phyloP scores from a whole-genome alignment of 345 rosid genomes.

The Angophora floribunda region DNA sequence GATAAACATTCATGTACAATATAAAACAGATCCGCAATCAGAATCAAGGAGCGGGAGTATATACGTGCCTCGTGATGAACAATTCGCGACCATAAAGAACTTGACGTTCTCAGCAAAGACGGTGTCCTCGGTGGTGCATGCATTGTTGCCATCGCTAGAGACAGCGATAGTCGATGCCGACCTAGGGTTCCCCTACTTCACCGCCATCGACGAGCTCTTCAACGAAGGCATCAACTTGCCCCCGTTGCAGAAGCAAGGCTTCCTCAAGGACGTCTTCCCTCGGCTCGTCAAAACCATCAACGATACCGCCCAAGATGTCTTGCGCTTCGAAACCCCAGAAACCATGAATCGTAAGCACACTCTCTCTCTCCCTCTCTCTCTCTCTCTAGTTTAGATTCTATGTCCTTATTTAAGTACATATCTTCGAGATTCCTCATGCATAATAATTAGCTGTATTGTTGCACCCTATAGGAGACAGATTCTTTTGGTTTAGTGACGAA shows the following conservation, averaged over 20 bases:
- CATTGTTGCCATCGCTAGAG: conserved; percentile 41
- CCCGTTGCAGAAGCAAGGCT: conserved; percentile 15
- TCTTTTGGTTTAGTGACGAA: conserved; percentile 75
- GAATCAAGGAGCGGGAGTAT: conserved; percentile 29
- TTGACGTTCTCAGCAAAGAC: conserved; percentile 51
- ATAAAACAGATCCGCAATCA: conserved; percentile 28
- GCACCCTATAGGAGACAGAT: conserved; percentile 39
- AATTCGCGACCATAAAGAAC: conserved; percentile 44
- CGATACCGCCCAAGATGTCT: conserved; percentile 21
- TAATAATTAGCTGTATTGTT: neutral
- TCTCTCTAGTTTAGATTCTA: neutral
- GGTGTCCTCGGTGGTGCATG: conserved; percentile 42
- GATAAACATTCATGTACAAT: neutral
- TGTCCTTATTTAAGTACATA: neutral
- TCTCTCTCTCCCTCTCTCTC: neutral
- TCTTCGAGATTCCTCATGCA: neutral
- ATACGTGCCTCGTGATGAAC: conserved; percentile 81
- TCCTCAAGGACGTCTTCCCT: conserved; percentile 34
- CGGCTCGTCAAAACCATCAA: conserved; percentile 33
- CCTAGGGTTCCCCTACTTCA: conserved; percentile 52
- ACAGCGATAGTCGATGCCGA: conserved; percentile 20
- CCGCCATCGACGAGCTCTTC: conserved; percentile 54
- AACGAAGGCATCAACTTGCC: conserved; percentile 40
- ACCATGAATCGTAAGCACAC: conserved; percentile 26
- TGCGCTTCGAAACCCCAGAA: conserved; percentile 51